Base-by-base conservation (phyloP, 208 protist genomes). In the Entamoeba invadens region DNA sequence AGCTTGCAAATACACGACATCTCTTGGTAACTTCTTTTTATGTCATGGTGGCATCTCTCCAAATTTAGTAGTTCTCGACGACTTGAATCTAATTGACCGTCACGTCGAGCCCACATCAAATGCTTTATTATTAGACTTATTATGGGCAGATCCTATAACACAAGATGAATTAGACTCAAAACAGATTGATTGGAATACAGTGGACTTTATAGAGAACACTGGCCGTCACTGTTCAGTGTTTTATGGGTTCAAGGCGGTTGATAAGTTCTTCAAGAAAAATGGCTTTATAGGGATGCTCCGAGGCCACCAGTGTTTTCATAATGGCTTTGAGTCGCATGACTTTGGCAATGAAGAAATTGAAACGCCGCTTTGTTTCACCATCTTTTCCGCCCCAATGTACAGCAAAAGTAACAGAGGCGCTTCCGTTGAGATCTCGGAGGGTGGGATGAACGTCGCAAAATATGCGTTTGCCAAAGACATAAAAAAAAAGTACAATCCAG, bases 211-310 rank as follows among this genome's bases (percentile, higher is more conserved):
- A 31, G 18, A 12, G 16, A 94, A 91, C 31, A 3, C 10, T 46
- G 4, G 16, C 25, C 45, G 92, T 51, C 94, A 95, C 44, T 93
- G 92, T 46, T 94, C 94, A 18, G 93, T 68, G 38, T 44, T 93
- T 18, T 96, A 95, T 93, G 95, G 94, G 4, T 38, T 57, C 25
- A 5, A 94, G 10, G 95, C 94, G 18, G 57, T 94, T 57, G 42
- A 92, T n/a, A 47, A 94, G 31, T 96, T 96, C 38, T 35, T 95
- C 8, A 2, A 35, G 5, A 8, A 72, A 0, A 96, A 96, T 47
- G n/a, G 93, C 25, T 72, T 95, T 21, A 57, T 45, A n/a, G 91
- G 94, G 14, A 91, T 96, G 8, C 91, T 91, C 31, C 10, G 95
- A 44, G 95, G 94, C 2, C 95, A 96, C 46, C 68, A 96, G 92